Evolutionary conservation across 1,139 yeast genomes (phyloP), one percentile per base, ranked within the genome.

Genomic region (Suhomyces anneliseae): DNA sequence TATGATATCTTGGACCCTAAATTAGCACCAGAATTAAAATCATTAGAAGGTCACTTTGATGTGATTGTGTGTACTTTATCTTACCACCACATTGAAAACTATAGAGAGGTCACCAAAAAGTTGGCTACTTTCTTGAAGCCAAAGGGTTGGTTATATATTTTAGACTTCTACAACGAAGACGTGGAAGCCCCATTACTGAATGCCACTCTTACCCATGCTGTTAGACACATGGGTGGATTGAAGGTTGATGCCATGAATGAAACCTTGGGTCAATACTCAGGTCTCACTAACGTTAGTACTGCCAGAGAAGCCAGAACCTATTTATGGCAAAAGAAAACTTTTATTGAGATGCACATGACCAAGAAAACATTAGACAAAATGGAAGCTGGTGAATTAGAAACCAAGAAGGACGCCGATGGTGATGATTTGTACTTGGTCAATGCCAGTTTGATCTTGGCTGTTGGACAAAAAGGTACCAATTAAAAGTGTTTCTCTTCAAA

Each of bases 51-150:
- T 7, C 40, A 58, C 8, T 69, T 68, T 50, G 79, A 74, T 53
- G 56, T 64, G 31, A 61, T 74, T 19, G 52, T 61, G 2, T 72
- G 76, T 48, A 69, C 78, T 1, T 54, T 72, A 27, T 60, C 77
- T 0, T 74, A 67, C 53, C 79, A 75, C 53, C 80, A 75, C 51
- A 56, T 75, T 15, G 62, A 66, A 14, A 60, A 68, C 46, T 64
- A 68, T 48, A 59, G 59, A 32, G 58, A 55, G 6, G 65, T 71
- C 12, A 68, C 75, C 27, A 54, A 56, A 47, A 66, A 65, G 46
- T 56, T 74, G 43, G 64, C 65, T 7, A 54, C 65, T 3, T 70
- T 72, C 50, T 62, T 74, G 44, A 59, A 54, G 27, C 64, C 65
- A 0, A 65, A 65, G 2, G 79, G 79, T 0, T 59, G 61, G 58